These are phyloP conservation scores for Austroboletus eburneus DNA, from an alignment of 768 basidiomycete species.

Conservation along the genomic window DNA sequence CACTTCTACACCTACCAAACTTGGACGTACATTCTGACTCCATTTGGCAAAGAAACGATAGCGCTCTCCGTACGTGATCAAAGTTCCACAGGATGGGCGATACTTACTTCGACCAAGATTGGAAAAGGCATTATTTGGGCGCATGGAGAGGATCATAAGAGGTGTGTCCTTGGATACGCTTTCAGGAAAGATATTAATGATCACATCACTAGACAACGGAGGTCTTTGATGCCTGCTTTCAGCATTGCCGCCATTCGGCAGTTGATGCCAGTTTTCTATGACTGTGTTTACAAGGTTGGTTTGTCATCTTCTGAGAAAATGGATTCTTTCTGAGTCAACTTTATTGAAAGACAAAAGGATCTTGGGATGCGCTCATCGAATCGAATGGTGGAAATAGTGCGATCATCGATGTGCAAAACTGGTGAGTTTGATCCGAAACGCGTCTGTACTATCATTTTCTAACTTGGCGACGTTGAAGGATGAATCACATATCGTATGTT, in stretches of 20 bases:
- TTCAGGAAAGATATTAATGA: background rate
- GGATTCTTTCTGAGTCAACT: background rate
- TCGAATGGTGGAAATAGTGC: conserved; percentile 9
- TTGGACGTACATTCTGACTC: conserved; percentile 39
- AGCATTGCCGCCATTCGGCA: conserved; percentile 1
- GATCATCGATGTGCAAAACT: conserved; percentile 36
- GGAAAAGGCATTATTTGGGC: conserved; percentile 13
- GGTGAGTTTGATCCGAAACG: conserved; percentile 14
- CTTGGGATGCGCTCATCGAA: conserved; percentile 28
- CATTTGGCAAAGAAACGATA: background rate
- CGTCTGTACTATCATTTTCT: background rate
- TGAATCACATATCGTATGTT: background rate
- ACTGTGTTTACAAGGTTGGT: background rate
- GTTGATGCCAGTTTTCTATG: background rate
- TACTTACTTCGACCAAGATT: background rate
- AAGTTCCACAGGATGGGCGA: background rate
- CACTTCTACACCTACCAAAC: conserved; percentile 2
- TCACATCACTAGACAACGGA: conserved; percentile 10
- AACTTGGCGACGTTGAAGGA: background rate
- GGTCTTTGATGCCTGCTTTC: conserved; percentile 15
- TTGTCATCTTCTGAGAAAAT: background rate
- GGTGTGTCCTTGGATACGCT: background rate
- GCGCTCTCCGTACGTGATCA: conserved; percentile 9
- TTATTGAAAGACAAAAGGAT: background rate
- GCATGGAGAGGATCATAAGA: conserved; percentile 1